A percentile compares a stretch with the other conserved stretches of the same genome.
Conservation (phyloP, 257 asterid genomes). For the Petunia axillaris region DNA sequence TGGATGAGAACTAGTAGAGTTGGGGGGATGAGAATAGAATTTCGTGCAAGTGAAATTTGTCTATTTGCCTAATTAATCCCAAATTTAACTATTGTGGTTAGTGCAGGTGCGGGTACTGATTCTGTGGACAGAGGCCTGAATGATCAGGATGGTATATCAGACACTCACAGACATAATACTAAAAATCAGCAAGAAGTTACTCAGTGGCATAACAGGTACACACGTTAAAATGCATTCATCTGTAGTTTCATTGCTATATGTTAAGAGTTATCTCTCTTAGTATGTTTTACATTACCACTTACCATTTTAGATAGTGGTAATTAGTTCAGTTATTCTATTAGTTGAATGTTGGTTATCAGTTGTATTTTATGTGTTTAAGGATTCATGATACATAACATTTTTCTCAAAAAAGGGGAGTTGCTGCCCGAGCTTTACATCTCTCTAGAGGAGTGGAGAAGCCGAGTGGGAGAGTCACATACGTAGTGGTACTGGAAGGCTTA, state of each 20-base stretch:
- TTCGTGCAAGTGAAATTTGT: not conserved
- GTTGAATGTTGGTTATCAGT: not conserved
- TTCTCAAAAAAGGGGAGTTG: constrained; percentile 29
- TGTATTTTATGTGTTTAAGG: constrained; percentile 48
- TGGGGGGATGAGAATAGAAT: not conserved
- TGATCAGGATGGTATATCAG: constrained; percentile 59
- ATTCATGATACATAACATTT: constrained; percentile 6
- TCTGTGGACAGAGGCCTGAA: constrained; percentile 54
- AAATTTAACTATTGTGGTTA: constrained; percentile 12
- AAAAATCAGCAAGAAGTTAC: constrained; percentile 81
- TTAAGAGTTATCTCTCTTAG: too few species aligned
- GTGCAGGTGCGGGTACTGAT: constrained; percentile 52
- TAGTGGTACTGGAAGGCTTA: constrained; percentile 94
- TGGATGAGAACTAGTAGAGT: too few species aligned
- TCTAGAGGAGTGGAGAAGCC: constrained; percentile 99
- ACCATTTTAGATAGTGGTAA: too few species aligned
- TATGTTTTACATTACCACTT: too few species aligned
- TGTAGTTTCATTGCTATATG: not conserved
- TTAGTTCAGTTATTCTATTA: not conserved
- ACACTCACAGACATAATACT: constrained; percentile 66
- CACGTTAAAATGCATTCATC: not conserved
- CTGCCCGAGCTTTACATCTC: constrained; percentile 94
- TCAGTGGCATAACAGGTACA: constrained; percentile 92
- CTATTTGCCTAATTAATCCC: too few species aligned
- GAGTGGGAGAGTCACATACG: constrained; percentile 97